phyloP scores from a whole-genome alignment of 441 rosid genomes.

The Populus hybrid region DNA sequence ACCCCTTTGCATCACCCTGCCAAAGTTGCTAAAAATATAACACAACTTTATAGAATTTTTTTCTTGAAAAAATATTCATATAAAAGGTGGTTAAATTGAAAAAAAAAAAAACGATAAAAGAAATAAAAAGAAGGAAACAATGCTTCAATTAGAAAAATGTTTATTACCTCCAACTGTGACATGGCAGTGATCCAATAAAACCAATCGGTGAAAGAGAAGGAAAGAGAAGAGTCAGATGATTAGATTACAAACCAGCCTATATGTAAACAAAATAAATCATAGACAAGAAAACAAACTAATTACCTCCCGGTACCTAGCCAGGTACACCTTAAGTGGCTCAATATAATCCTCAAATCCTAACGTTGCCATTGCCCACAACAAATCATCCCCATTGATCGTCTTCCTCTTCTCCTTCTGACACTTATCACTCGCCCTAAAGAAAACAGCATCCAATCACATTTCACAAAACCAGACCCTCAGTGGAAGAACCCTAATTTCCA shows the following conservation, averaged over 20 bases:
- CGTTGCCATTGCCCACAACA: conserved; percentile 88
- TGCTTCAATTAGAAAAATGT: not conserved
- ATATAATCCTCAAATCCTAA: conserved; percentile 81
- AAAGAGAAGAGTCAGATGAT: conserved; percentile 14
- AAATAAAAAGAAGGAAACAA: not conserved
- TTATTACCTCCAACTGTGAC: conserved; percentile 60
- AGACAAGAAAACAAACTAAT: not conserved
- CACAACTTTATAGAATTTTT: not conserved
- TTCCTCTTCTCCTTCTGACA: conserved; percentile 83
- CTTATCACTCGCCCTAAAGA: conserved; percentile 71
- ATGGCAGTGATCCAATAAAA: conserved; percentile 16
- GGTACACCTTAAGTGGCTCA: conserved; percentile 71
- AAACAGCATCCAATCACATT: not conserved
- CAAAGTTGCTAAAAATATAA: conserved; percentile 10
- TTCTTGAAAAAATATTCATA: not conserved
- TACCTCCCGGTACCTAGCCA: conserved; percentile 72
- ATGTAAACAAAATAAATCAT: not conserved
- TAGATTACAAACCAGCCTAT: conserved; percentile 5
- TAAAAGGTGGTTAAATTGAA: not conserved
- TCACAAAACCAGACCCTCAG: not conserved
- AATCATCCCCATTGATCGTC: conserved; percentile 84
- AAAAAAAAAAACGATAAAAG: not conserved
- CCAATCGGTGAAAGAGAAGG: not conserved
- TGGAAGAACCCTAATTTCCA: conserved; percentile 7
- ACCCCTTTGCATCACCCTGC: conserved; percentile 81